phyloP scores from a whole-genome alignment of 2,329 filamentous ascomycete genomes.

The Curvularia verruculosa region DNA sequence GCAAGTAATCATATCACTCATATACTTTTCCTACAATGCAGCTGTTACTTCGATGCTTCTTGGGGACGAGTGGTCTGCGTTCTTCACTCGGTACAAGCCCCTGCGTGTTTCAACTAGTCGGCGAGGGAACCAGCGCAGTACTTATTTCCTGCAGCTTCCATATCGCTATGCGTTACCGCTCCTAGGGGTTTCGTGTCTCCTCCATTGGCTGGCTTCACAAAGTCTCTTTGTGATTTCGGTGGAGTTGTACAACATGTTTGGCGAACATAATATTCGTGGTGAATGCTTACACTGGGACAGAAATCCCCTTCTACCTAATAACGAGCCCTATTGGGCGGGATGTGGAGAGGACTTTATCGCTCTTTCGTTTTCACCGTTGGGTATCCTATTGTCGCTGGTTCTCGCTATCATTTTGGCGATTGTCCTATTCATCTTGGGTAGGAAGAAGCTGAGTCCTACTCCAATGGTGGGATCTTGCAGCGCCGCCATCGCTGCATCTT shows the following conservation, averaged over 20 bases:
- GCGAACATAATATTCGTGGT: background rate
- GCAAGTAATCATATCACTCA: conserved; percentile 54
- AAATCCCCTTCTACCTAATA: too few relatives aligned
- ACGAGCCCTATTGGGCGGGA: rapidly evolving
- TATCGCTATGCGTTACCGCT: conserved; percentile 48
- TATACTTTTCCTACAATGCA: conserved; percentile 56
- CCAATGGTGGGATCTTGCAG: background rate
- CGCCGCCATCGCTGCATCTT: background rate
- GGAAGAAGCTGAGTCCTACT: background rate
- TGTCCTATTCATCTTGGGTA: background rate
- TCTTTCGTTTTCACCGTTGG: background rate
- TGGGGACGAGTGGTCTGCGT: conserved; percentile 55
- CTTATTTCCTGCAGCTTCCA: conserved; percentile 51
- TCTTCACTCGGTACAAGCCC: conserved; percentile 37
- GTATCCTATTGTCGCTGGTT: background rate
- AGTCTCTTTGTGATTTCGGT: conserved; percentile 50
- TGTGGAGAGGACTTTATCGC: background rate
- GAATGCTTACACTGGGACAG: background rate
- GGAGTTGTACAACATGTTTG: conserved; percentile 20
- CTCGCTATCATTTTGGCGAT: background rate
- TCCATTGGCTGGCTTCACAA: conserved; percentile 55
- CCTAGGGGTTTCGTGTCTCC: conserved; percentile 32
- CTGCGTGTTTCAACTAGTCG: conserved; percentile 48
- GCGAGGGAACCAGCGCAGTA: conserved; percentile 43
- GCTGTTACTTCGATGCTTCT: conserved; percentile 57